Conservation (phyloP, 345 rosid species). For the Conringia planisiliqua region DNA sequence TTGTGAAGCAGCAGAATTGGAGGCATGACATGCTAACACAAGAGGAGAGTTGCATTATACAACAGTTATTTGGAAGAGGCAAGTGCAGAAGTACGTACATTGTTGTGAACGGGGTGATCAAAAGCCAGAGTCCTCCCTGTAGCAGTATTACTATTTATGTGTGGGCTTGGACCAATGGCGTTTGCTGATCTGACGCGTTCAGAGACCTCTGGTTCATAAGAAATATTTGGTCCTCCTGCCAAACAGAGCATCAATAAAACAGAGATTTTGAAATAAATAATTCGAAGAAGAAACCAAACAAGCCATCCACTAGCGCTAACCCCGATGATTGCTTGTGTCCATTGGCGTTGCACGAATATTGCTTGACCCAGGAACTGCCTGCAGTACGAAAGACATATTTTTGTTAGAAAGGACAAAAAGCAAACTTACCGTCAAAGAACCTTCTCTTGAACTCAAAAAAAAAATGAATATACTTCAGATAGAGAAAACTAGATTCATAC, state of each 20-base stretch:
- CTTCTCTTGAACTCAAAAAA: not conserved
- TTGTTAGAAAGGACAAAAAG: constrained; percentile 2
- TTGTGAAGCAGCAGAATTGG: not conserved
- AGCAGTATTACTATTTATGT: constrained; percentile 55
- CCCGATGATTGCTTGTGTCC: constrained; percentile 58
- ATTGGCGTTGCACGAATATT: constrained; percentile 48
- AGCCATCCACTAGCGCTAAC: constrained; percentile 42
- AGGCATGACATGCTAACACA: not conserved
- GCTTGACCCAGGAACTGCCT: constrained; percentile 73
- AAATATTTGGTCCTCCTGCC: constrained; percentile 53
- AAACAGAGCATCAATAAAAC: constrained; percentile 14
- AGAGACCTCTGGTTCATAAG: constrained; percentile 46
- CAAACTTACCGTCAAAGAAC: not conserved
- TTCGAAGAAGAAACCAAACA: not conserved
- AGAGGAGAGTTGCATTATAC: not conserved
- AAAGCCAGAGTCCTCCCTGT: constrained; percentile 52
- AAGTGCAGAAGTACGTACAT: constrained; percentile 47
- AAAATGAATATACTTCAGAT: not conserved
- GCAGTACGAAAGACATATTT: constrained; percentile 22
- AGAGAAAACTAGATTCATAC: not conserved
- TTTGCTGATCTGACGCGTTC: constrained; percentile 45
- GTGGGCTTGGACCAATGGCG: constrained; percentile 48
- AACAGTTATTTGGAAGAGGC: not conserved
- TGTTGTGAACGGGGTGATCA: constrained; percentile 52
- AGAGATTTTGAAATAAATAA: not conserved